These are phyloP conservation scores for Rossbeevera mucosa DNA, from an alignment of 768 basidiomycete genomes.

Conservation along the genomic window DNA sequence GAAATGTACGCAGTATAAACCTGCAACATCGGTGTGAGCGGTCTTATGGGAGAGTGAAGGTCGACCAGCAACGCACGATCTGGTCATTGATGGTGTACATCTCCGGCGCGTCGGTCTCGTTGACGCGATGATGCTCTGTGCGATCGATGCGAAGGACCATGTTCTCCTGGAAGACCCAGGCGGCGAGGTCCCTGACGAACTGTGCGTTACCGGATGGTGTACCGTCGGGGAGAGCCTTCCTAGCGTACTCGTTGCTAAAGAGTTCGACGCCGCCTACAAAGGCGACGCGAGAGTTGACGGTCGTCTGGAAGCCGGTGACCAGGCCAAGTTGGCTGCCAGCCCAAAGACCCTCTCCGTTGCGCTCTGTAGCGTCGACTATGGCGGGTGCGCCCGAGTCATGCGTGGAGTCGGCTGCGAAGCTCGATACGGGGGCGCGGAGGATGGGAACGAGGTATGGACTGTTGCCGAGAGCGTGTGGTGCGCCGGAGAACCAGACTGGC, in stretches of 20 bases:
- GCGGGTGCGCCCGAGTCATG: slow-evolving; percentile 54
- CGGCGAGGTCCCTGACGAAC: slow-evolving; percentile 68
- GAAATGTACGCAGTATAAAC: slow-evolving; percentile 73
- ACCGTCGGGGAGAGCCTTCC: slow-evolving; percentile 57
- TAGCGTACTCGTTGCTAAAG: slow-evolving; percentile 71
- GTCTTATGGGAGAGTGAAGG: not conserved
- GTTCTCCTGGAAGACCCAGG: slow-evolving; percentile 90
- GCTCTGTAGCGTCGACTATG: slow-evolving; percentile 66
- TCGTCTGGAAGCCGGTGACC: slow-evolving; percentile 87
- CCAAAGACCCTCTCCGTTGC: slow-evolving; percentile 75
- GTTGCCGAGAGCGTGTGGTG: slow-evolving; percentile 57
- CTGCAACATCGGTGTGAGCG: slow-evolving; percentile 36
- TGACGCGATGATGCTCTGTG: slow-evolving; percentile 67
- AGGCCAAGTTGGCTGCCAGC: slow-evolving; percentile 73
- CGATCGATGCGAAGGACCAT: slow-evolving; percentile 74
- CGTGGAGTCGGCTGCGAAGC: slow-evolving; percentile 69
- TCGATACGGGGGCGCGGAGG: slow-evolving; percentile 68
- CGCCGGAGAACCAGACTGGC: slow-evolving; percentile 75
- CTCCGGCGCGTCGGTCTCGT: slow-evolving; percentile 57
- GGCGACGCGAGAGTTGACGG: slow-evolving; percentile 67
- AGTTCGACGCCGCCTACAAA: slow-evolving; percentile 80
- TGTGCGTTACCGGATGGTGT: slow-evolving; percentile 68
- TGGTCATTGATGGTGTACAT: slow-evolving; percentile 85
- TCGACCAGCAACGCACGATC: slow-evolving; percentile 45
- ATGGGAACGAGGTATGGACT: slow-evolving; percentile 84